Percentiles rank a stretch among this genome's conserved stretches.
Conservation (phyloP, 306 rosid genomes). For the Lathyrus tuberosus region DNA sequence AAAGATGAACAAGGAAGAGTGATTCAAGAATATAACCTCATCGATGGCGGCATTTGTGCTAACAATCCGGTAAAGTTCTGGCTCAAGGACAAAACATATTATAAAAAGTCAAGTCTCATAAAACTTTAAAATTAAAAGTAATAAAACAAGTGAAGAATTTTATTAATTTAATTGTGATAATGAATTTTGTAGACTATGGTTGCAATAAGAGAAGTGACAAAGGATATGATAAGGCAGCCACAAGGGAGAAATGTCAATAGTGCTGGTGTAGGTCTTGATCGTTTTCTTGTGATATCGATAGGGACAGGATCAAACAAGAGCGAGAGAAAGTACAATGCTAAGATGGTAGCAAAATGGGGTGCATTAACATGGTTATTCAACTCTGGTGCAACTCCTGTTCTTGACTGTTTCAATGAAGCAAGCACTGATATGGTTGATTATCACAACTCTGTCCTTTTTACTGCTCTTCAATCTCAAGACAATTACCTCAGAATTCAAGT, state of each 20-base stretch:
- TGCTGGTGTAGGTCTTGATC: slow-evolving; percentile 35
- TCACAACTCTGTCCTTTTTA: too few species aligned
- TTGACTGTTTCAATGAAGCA: too few species aligned
- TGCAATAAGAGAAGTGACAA: slow-evolving; percentile 55
- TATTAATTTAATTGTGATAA: not conserved
- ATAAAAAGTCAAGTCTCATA: not conserved
- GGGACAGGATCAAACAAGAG: slow-evolving; percentile 53
- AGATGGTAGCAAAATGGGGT: too few species aligned
- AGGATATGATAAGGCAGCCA: slow-evolving; percentile 37
- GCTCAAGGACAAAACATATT: not conserved
- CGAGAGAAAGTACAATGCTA: too few species aligned
- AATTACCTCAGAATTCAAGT: too few species aligned
- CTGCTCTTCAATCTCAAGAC: too few species aligned
- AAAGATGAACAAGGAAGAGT: slow-evolving; percentile 34
- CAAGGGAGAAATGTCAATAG: not conserved
- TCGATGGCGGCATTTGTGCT: slow-evolving; percentile 49
- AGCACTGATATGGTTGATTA: too few species aligned
- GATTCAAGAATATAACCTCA: slow-evolving; percentile 34
- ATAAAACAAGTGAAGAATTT: too few species aligned
- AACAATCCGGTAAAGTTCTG: slow-evolving; percentile 40
- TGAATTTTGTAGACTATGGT: slow-evolving; percentile 45
- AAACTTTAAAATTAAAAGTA: too few species aligned
- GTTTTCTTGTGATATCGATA: slow-evolving; percentile 50
- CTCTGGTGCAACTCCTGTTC: too few species aligned
- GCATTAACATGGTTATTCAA: too few species aligned